Base-by-base conservation (phyloP, 768 basidiomycete species). In the Lentinus brumalis region DNA sequence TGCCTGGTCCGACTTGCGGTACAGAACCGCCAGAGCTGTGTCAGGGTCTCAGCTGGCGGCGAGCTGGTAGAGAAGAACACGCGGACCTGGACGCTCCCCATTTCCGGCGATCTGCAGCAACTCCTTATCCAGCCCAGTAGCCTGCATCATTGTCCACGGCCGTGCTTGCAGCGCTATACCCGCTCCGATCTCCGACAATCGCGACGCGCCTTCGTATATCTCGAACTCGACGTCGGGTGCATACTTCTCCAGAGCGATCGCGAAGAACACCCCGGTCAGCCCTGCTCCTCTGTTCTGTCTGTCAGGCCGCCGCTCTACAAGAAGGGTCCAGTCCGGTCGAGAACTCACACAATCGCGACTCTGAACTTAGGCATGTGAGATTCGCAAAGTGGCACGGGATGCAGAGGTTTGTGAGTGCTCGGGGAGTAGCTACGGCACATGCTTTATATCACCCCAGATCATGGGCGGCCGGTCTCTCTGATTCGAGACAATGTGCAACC, bases 151-250 rank as follows among this genome's bases (percentile, higher is more conserved):
- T 18, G 39, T 46, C 59, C 52, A 55, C 11, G 57, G 49, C 4
- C 66, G 61, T n/a, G 52, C 55, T 39, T 57, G 65, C 38, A 68
- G 44, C 3, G 41, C 49, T 4, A 70, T 32, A 9, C 69, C 67
- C 1, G 67, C 69, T 39, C 69, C 69, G 26, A 66, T 40, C 16
- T 64, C 62, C 5, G 55, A 32, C 42, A 68, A 62, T 21, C 54
- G 35, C 0, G 57, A 29, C 0, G 63, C 60, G 8, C 59, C 59
- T 51, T 70, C 69, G 62, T 68, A 70, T 7, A 70, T 57, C n/a
- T 65, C 59, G 57, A 68, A 58, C 8, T 65, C 44, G 29, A 68
- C 57, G 35, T 67, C 60, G 7, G 57, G 50, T 2, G 56, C 56
- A 12, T 45, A 50, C 58, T 62, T 64, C 38, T 47, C 26, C 15